Evolutionary conservation across 108 stramenopile genomes (phyloP).

Genomic region (Chaetoceros muelleri): DNA sequence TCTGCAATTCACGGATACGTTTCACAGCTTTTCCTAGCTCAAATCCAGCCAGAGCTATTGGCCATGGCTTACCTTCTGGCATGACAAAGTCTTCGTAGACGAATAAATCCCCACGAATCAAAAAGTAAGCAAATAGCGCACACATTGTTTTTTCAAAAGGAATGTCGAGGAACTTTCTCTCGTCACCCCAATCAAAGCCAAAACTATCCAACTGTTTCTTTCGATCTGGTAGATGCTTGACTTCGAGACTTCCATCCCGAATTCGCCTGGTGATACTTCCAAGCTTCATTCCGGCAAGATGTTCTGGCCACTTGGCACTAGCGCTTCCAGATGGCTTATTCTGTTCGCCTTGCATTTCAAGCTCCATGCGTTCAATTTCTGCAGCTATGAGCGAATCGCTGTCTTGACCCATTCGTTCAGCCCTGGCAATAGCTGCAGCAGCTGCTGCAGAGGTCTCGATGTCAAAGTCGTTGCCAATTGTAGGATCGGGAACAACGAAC

Average conservation of each 20-base stretch:
- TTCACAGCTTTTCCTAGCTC: conserved; percentile 73
- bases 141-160: conserved; percentile 87
- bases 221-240: conserved; percentile 67
- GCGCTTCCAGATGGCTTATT: conserved; percentile 9
- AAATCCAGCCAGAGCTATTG: conserved; percentile 64
- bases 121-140: conserved; percentile 68
- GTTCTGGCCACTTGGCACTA: conserved; percentile 61
- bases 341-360: conserved; percentile 4
- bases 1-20: conserved; percentile 67
- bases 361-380: conserved; percentile 23
- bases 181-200: conserved; percentile 88
- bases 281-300: conserved; percentile 70
- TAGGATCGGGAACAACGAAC: conserved; percentile 15
- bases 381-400: conserved; percentile 19
- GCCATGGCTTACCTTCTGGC: conserved; percentile 91
- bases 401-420: conserved; percentile 13
- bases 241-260: conserved; percentile 80
- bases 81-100: conserved; percentile 74
- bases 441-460: conserved; percentile 7
- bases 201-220: conserved; percentile 71
- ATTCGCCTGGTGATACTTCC: conserved; percentile 64
- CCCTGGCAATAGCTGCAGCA: conserved; percentile 12
- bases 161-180: conserved; percentile 62
- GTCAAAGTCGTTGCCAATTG: conserved; percentile 3
- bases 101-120: conserved; percentile 80